Evolutionary conservation across 2,329 filamentous ascomycete genomes (phyloP).

Genomic region (Plenodomus lindquistii): DNA sequence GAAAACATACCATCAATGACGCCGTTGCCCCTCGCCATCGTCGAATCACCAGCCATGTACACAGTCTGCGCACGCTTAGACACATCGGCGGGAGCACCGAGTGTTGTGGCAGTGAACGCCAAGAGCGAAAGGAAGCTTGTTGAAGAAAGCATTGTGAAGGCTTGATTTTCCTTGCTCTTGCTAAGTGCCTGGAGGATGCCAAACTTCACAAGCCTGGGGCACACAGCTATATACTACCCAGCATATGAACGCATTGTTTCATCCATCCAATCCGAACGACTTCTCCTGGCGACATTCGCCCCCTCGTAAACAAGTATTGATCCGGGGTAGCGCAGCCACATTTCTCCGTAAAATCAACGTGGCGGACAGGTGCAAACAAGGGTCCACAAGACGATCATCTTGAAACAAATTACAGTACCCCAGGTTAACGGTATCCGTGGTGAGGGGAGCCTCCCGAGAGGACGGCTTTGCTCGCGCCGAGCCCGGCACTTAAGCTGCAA

Average conservation of each 20-base stretch:
- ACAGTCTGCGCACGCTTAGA: conserved; percentile 48
- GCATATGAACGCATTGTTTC: background rate
- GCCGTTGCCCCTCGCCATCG: conserved; percentile 59
- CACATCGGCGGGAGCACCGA: conserved; percentile 26
- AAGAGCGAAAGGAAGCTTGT: conserved; percentile 20
- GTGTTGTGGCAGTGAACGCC: conserved; percentile 22
- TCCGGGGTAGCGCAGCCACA: background rate
- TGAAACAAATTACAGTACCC: background rate
- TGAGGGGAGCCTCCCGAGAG: background rate
- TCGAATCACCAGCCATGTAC: conserved; percentile 65
- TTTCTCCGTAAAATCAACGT: background rate
- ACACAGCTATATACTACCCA: background rate
- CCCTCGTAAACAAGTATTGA: background rate
- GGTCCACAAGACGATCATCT: background rate
- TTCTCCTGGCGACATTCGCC: background rate
- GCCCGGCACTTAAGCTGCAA: background rate
- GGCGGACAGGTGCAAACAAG: background rate
- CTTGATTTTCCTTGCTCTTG: background rate
- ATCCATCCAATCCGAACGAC: background rate
- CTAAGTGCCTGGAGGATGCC: background rate
- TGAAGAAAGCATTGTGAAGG: conserved; percentile 8
- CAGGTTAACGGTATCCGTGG: background rate
- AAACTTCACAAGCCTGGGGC: background rate
- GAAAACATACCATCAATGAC: conserved; percentile 45
- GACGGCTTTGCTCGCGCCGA: no score